Base-by-base conservation (phyloP, 2,329 filamentous ascomycete genomes). In the Pseudogymnoascus sp. region DNA sequence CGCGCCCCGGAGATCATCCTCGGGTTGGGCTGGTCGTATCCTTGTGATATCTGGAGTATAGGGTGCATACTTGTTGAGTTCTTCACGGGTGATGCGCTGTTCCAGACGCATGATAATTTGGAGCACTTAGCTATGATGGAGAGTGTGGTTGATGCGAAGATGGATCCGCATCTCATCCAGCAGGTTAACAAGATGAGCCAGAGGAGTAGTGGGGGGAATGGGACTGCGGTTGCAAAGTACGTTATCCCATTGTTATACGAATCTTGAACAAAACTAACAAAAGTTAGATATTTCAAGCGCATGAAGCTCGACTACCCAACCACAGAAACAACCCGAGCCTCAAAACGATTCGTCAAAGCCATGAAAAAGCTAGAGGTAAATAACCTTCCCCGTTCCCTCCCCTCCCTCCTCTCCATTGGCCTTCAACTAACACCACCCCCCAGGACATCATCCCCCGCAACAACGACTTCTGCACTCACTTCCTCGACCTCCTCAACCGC, bases 71-170 rank as follows among this genome's bases (percentile, higher is more conserved):
- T 89, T 12, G 86, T 89, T 14, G 87, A 89, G 67, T 89, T 89
- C 72, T 89, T 85, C 66, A 89, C 87, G 0, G 87, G 87, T 4
- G 87, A 89, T 69, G 87, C 87, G 16, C 75, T 89, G 1, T 89
- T 89, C 73, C 87, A 89, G 71, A 89, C 87, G 1, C 87, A 89
- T 68, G 87, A 89, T 68, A 89, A 89, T 65, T 78, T 89, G 23
- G 87, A 89, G 73, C 87, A 89, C 71, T 75, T 89, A 61, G 87
- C 87, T n/a, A 89, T 89, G 87, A 89, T 89, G 86, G 86, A 89
- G 70, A 84, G 83, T 36, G 86, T 89, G 6, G 84, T 85, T 62
- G 84, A 84, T 60, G 75, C 76, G 21, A 78, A 81, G 60, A 83
- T 89, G 61, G 86, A 89, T 66, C 75, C 75, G 0, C 78, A 82